Conservation (phyloP, 257 asterid genomes). For the Paulownia fortunei region DNA sequence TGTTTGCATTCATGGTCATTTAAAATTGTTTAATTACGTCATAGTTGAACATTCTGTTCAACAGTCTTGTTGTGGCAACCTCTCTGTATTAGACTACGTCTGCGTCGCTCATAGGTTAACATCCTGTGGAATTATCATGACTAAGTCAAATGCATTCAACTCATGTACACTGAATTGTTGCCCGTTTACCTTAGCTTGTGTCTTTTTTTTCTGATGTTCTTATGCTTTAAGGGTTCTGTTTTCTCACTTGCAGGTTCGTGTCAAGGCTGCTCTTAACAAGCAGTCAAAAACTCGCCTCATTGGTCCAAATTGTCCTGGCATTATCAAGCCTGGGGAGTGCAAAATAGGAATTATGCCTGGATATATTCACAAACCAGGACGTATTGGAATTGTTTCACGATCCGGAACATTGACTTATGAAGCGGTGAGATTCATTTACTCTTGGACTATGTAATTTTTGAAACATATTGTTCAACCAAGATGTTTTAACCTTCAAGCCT, state of each 20-base stretch:
- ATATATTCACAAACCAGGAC: slow-evolving; percentile 98
- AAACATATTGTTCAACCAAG: background rate
- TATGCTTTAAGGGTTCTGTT: slow-evolving; percentile 38
- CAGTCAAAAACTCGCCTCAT: slow-evolving; percentile 91
- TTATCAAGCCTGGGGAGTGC: slow-evolving; percentile 98
- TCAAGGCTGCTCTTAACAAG: slow-evolving; percentile 82
- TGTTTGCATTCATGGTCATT: background rate
- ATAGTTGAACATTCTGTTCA: background rate
- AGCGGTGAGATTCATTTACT: slow-evolving; percentile 60
- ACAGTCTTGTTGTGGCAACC: background rate
- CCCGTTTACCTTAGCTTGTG: background rate
- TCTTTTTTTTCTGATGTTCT: slow-evolving; percentile 28
- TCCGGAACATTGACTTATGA: slow-evolving; percentile 87
- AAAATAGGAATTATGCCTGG: slow-evolving; percentile 99
- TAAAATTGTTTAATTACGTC: too few species aligned
- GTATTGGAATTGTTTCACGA: slow-evolving; percentile 90
- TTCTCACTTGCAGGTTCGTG: slow-evolving; percentile 62
- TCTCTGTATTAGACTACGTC: background rate
- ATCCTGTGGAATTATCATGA: background rate
- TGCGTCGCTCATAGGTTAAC: background rate
- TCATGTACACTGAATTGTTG: background rate
- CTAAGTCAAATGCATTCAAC: background rate
- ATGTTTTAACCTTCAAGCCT: background rate
- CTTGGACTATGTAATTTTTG: background rate
- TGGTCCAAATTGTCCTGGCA: slow-evolving; percentile 99